A percentile compares a stretch with the other conserved stretches of the same genome.
Evolutionary conservation across 805 yeast species (phyloP).

Genomic region (Saccharomycopsis babjevae): DNA sequence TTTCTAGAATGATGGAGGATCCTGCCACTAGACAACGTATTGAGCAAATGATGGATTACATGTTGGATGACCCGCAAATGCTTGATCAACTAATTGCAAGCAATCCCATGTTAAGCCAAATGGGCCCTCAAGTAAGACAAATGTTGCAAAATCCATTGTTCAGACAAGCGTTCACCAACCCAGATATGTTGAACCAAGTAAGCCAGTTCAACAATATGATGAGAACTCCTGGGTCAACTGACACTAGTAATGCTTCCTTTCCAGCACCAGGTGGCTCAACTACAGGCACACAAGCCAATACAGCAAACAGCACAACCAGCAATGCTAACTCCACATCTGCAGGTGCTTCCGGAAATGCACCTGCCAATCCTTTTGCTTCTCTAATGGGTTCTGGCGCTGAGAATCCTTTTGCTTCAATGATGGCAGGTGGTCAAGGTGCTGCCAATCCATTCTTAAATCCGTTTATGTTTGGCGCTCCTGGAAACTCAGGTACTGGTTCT

Average conservation of each 20-base stretch:
- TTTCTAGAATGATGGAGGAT: slow-evolving; percentile 63
- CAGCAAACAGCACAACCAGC: slow-evolving; percentile 16
- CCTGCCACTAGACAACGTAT: slow-evolving; percentile 42
- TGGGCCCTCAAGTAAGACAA: slow-evolving; percentile 86
- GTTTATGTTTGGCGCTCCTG: slow-evolving; percentile 28
- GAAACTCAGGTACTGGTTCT: slow-evolving; percentile 12
- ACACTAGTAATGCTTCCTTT: slow-evolving; percentile 28
- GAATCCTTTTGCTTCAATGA: slow-evolving; percentile 22
- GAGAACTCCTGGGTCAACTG: slow-evolving; percentile 30
- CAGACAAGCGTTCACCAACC: slow-evolving; percentile 72
- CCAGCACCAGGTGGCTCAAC: slow-evolving; percentile 25
- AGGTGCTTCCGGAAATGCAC: slow-evolving; percentile 20
- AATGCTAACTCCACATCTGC: slow-evolving; percentile 18
- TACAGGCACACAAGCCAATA: slow-evolving; percentile 12
- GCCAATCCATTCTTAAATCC: slow-evolving; percentile 50
- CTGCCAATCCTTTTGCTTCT: slow-evolving; percentile 45
- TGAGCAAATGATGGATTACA: slow-evolving; percentile 71
- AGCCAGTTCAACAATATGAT: slow-evolving; percentile 39
- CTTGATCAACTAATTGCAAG: slow-evolving; percentile 70
- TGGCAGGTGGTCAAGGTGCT: slow-evolving; percentile 49
- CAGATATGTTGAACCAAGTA: slow-evolving; percentile 75
- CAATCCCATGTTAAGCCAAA: slow-evolving; percentile 71
- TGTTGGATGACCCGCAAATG: slow-evolving; percentile 84
- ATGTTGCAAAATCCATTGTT: slow-evolving; percentile 77
- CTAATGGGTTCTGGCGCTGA: slow-evolving; percentile 29